Evolutionary conservation across 768 basidiomycete species (phyloP).

Genomic region (Rhodotorula diobovata): DNA sequence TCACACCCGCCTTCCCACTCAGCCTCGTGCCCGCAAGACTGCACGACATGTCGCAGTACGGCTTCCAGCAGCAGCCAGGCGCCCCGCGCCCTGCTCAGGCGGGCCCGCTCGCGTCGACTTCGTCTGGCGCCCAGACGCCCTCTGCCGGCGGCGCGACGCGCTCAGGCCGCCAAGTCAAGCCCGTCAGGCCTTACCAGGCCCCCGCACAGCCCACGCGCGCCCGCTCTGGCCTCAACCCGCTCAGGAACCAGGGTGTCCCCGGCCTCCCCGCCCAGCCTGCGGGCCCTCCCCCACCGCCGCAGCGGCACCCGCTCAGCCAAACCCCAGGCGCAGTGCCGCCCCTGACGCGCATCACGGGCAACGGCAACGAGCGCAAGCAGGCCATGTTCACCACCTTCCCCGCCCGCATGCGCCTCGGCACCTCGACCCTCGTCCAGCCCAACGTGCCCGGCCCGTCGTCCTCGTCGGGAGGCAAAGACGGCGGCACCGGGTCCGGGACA

Average conservation of each 20-base stretch:
- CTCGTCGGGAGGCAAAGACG: neutral
- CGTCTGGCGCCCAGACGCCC: neutral
- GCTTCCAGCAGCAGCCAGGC: neutral
- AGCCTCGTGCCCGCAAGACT: neutral
- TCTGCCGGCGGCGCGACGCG: slow-evolving; percentile 9
- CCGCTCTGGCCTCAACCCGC: slow-evolving; percentile 22
- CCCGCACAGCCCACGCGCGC: neutral
- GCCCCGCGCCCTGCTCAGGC: neutral
- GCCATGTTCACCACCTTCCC: slow-evolving; percentile 77
- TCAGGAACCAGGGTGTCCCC: neutral
- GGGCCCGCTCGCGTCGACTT: slow-evolving; percentile 5
- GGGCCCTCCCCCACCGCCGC: slow-evolving; percentile 1
- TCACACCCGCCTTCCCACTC: too few relatives aligned
- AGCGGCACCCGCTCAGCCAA: slow-evolving; percentile 15
- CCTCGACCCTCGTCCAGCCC: slow-evolving; percentile 85
- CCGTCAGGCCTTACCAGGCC: slow-evolving; percentile 16
- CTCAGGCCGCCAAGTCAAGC: slow-evolving; percentile 30
- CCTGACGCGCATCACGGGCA: slow-evolving; percentile 29
- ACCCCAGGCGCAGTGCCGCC: slow-evolving; percentile 14
- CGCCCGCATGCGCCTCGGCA: slow-evolving; percentile 82
- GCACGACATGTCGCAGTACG: neutral
- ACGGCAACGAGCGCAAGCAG: slow-evolving; percentile 51
- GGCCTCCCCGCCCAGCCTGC: neutral
- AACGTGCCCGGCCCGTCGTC: slow-evolving; percentile 49
- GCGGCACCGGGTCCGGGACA: slow-evolving; percentile 38